phyloP scores from a whole-genome alignment of 345 rosid genomes.

The Erucastrum elatum region DNA sequence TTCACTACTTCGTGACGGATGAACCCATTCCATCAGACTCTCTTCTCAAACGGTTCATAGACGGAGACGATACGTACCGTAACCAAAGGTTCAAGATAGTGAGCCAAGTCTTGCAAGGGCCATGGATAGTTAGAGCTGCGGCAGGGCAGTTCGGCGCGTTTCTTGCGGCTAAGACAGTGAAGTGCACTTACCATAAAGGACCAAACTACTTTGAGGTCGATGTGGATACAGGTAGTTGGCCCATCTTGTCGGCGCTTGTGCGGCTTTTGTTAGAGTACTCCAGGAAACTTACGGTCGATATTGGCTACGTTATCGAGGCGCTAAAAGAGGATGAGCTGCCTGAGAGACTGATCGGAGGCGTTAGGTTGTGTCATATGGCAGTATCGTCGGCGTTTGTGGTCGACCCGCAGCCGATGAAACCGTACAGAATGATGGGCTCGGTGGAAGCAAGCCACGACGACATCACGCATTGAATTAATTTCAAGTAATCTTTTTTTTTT shows the following conservation, averaged over 20 bases:
- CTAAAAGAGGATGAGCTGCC: constrained; percentile 76
- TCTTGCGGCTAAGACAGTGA: constrained; percentile 57
- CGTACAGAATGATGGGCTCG: constrained; percentile 44
- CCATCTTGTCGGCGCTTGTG: constrained; percentile 50
- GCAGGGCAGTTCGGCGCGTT: constrained; percentile 75
- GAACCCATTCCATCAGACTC: constrained; percentile 60
- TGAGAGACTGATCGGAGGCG: constrained; percentile 70
- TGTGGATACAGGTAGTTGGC: constrained; percentile 65
- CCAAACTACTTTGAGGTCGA: constrained; percentile 76
- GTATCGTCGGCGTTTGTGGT: constrained; percentile 62
- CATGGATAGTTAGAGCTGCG: constrained; percentile 69
- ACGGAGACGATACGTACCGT: constrained; percentile 60
- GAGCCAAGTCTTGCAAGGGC: constrained; percentile 75
- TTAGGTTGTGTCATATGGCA: constrained; percentile 73
- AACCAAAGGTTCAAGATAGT: constrained; percentile 73
- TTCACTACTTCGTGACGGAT: constrained; percentile 63
- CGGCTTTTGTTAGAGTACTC: constrained; percentile 55
- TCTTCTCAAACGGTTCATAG: constrained; percentile 55
- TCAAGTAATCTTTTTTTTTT: background rate
- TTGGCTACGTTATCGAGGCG: constrained; percentile 79
- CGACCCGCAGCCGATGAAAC: constrained; percentile 20
- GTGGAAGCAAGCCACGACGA: constrained; percentile 49
- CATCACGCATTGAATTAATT: background rate
- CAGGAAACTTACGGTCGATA: constrained; percentile 56
- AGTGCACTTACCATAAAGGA: constrained; percentile 69